A percentile compares a stretch with the other conserved stretches of the same genome.
Evolutionary conservation across 164 flowering plant species (phyloP).

Genomic region (Vitis riparia): DNA sequence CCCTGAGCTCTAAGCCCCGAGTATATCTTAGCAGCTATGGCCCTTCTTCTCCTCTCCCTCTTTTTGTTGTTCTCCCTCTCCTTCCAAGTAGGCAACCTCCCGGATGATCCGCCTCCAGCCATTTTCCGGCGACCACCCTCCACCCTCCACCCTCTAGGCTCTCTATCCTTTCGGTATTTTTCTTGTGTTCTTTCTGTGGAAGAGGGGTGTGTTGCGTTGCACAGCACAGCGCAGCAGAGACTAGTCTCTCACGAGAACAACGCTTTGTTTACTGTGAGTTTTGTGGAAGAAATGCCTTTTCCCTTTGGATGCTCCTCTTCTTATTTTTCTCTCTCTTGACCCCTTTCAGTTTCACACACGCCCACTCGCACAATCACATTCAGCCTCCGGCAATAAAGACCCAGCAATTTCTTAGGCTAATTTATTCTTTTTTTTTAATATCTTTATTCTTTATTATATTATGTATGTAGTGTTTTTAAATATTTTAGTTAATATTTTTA

Average conservation of each 20-base stretch:
- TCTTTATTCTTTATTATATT: too few relatives aligned
- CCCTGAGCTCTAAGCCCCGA: constrained; percentile 56
- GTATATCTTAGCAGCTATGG: constrained; percentile 62
- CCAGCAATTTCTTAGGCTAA: too few relatives aligned
- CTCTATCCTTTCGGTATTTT: neutral
- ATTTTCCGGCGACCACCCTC: constrained; percentile 11
- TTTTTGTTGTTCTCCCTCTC: constrained; percentile 70
- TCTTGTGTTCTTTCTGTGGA: neutral
- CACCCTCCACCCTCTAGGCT: constrained; percentile 7
- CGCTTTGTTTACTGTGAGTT: neutral
- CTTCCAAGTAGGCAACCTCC: constrained; percentile 59
- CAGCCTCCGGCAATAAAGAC: too few relatives aligned
- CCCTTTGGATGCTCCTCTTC: neutral
- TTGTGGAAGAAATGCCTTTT: neutral
- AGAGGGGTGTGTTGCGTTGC: neutral
- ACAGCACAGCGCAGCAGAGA: neutral
- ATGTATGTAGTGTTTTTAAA: too few relatives aligned
- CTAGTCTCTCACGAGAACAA: neutral
- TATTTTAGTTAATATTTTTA: too few relatives aligned
- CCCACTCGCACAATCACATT: too few relatives aligned
- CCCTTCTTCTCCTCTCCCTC: constrained; percentile 61
- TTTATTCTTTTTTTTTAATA: too few relatives aligned
- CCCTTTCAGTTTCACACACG: neutral
- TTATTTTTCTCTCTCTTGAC: constrained; percentile 3
- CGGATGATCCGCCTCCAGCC: constrained; percentile 30